phyloP scores from a whole-genome alignment of 140 eudicot genomes.

The Erigeron philadelphicus region DNA sequence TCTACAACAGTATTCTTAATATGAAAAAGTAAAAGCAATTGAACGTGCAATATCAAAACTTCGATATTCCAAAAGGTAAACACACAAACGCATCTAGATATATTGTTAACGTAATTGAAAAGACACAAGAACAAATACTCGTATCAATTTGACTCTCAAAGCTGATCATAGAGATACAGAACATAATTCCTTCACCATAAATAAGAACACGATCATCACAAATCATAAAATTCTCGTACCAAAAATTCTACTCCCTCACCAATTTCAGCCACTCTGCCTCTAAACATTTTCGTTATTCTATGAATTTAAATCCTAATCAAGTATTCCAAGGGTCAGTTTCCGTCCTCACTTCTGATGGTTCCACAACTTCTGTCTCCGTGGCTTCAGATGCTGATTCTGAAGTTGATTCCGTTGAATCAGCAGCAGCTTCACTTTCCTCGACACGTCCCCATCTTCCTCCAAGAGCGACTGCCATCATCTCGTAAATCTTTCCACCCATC shows the following conservation, averaged over 20 bases:
- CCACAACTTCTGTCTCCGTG: constrained; percentile 57
- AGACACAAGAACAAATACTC: no score
- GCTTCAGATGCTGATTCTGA: constrained; percentile 32
- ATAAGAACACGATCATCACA: constrained; percentile 14
- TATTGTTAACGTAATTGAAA: no score
- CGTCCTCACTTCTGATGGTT: constrained; percentile 90
- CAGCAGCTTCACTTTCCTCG: constrained; percentile 45
- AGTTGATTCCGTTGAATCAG: constrained; percentile 37
- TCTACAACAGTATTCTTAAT: no score
- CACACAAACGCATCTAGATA: no score
- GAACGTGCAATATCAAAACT: no score
- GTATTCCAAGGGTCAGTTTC: constrained; percentile 87
- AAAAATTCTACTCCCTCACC: constrained; percentile 18
- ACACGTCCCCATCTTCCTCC: constrained; percentile 95
- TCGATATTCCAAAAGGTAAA: no score
- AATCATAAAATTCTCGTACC: constrained; percentile 21
- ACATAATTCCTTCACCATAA: not conserved
- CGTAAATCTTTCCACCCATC: constrained; percentile 82
- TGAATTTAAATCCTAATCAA: constrained; percentile 29
- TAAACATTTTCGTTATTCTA: constrained; percentile 16
- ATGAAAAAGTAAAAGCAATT: no score
- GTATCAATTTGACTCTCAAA: not conserved
- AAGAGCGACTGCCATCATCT: constrained; percentile 98
- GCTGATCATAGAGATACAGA: not conserved
- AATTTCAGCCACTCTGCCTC: constrained; percentile 11